phyloP scores from a whole-genome alignment of 2,329 filamentous ascomycete genomes.

The Aureobasidium mangrovei region DNA sequence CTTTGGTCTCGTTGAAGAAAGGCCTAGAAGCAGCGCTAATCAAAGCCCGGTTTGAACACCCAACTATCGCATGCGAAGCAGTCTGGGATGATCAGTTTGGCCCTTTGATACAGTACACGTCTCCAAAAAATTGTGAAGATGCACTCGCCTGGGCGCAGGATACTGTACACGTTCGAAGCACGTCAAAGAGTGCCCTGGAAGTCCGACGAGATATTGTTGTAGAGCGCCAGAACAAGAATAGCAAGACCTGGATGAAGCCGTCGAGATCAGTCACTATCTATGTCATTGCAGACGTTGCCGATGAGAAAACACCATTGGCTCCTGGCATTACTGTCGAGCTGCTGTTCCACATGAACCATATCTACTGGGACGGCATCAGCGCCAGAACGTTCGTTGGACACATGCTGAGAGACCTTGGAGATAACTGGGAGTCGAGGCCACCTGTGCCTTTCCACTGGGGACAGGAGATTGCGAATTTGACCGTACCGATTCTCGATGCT shows the following conservation, averaged over 20 bases:
- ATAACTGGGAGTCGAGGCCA: too few relatives aligned
- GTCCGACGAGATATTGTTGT: neutral
- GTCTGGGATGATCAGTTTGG: neutral
- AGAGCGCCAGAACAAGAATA: neutral
- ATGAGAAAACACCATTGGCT: neutral
- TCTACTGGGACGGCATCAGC: slow-evolving; percentile 5
- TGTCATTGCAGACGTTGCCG: neutral
- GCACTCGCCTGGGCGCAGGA: neutral
- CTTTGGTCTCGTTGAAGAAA: neutral
- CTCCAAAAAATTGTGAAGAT: neutral
- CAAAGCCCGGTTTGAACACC: neutral
- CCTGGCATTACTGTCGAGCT: neutral
- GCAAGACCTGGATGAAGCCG: neutral
- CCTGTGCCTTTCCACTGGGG: too few relatives aligned
- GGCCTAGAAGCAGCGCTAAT: neutral
- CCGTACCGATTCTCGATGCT: too few relatives aligned
- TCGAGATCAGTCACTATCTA: neutral
- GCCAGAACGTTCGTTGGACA: neutral
- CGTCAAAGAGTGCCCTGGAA: neutral
- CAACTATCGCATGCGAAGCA: neutral
- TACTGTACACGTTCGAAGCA: neutral
- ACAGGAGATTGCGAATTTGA: too few relatives aligned
- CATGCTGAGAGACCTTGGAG: neutral
- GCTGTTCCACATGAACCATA: neutral
- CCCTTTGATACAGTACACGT: neutral